Conservation (phyloP, 345 rosid species). For the Moricandia moricandioides region DNA sequence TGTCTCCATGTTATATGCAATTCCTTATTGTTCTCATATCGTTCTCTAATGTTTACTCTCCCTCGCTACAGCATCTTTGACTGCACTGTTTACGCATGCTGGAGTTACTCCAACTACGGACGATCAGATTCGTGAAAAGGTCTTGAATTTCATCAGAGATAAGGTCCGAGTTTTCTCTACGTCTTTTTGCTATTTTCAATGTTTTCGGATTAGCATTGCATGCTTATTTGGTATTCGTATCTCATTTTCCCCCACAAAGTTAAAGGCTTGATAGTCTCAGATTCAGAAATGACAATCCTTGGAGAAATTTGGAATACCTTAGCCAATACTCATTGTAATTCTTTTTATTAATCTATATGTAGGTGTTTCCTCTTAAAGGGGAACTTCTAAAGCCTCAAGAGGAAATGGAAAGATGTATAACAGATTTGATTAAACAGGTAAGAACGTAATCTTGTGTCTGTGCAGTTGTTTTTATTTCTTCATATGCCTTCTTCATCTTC, state of each 20-base stretch:
- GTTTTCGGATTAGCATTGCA: neutral
- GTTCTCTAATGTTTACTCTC: constrained; percentile 6
- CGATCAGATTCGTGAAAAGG: constrained; percentile 80
- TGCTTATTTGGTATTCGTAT: constrained; percentile 5
- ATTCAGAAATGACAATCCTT: constrained; percentile 1
- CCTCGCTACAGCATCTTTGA: constrained; percentile 65
- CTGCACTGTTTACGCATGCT: constrained; percentile 83
- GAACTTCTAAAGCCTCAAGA: constrained; percentile 95
- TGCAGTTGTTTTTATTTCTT: neutral
- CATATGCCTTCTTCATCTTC: constrained; percentile 3
- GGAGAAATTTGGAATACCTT: constrained; percentile 9
- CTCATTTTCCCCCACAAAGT: neutral
- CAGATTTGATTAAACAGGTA: constrained; percentile 90
- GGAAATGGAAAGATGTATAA: constrained; percentile 93
- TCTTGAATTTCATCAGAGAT: constrained; percentile 76
- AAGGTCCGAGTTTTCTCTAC: constrained; percentile 51
- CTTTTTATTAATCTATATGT: constrained; percentile 12
- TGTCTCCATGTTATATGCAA: neutral
- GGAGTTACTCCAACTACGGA: constrained; percentile 64
- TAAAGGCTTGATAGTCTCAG: neutral
- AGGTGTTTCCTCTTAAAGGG: constrained; percentile 87
- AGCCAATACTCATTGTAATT: neutral
- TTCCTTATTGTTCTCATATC: neutral
- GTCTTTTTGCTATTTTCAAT: neutral
- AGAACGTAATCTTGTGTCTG: neutral